phyloP scores from a whole-genome alignment of 352 stramenopile species.

The Pythium dissotocum region DNA sequence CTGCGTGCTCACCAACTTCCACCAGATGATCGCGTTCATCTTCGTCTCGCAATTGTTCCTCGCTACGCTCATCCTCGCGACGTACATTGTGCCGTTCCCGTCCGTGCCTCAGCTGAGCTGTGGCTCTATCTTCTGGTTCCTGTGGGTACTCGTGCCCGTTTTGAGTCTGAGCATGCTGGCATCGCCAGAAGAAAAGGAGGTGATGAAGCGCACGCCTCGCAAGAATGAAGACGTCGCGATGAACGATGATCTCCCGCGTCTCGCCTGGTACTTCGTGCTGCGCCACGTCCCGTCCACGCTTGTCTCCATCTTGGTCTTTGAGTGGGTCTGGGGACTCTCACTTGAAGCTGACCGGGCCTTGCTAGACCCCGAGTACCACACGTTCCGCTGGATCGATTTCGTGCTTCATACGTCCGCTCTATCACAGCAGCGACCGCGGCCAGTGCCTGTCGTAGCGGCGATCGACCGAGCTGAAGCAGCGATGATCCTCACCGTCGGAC shows the following conservation, averaged over 20 bases:
- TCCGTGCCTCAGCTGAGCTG: slow-evolving; percentile 73
- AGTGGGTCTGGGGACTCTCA: slow-evolving; percentile 71
- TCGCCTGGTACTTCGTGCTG: slow-evolving; percentile 68
- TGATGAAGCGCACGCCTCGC: slow-evolving; percentile 84
- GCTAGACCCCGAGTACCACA: slow-evolving; percentile 25
- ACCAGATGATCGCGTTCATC: slow-evolving; percentile 83
- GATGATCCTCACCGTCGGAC: slow-evolving; percentile 68
- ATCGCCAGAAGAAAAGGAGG: slow-evolving; percentile 59
- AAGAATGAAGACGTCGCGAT: slow-evolving; percentile 82
- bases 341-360: slow-evolving; percentile 38
- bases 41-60: slow-evolving; percentile 86
- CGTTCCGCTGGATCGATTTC: slow-evolving; percentile 67
- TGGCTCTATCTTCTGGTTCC: slow-evolving; percentile 79
- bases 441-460: slow-evolving; percentile 46
- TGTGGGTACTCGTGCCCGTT: slow-evolving; percentile 77
- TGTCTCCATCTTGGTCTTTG: slow-evolving; percentile 60
- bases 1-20: slow-evolving; percentile 82
- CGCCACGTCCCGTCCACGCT: slow-evolving; percentile 70
- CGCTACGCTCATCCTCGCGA: slow-evolving; percentile 65
- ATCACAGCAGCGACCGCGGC: slow-evolving; percentile 48
- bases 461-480: slow-evolving; percentile 74
- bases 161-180: slow-evolving; percentile 81
- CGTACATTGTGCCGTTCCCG: slow-evolving; percentile 76
- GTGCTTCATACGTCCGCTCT: slow-evolving; percentile 45
- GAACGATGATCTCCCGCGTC: slow-evolving; percentile 53